These are phyloP conservation scores for Nannochloropsis salina DNA, from an alignment of 108 stramenopile genomes.

Conservation along the genomic window DNA sequence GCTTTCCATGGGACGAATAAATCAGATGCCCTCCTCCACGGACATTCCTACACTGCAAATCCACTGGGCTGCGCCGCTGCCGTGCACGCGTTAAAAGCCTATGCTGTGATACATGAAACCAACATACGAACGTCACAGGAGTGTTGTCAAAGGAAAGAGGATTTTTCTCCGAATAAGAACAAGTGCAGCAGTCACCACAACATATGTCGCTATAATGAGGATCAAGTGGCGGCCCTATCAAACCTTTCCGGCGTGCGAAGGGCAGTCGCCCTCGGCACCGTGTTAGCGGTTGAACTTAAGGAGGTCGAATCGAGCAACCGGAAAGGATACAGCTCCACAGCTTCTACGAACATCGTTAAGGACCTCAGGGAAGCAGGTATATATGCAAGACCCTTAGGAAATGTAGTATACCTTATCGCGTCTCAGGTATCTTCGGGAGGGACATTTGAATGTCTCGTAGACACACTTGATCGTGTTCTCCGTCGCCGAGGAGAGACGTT, in stretches of 20 bases:
- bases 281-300: not conserved
- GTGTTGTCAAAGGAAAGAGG: not conserved
- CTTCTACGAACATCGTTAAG: not conserved
- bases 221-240: not conserved
- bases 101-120: not conserved
- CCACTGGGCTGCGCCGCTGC: constrained; percentile 51
- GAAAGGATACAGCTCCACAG: not conserved
- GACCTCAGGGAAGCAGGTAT: not conserved
- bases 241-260: not conserved
- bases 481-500: not conserved
- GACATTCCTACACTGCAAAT: constrained; percentile 51
- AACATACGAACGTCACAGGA: not conserved
- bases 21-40: constrained; percentile 46
- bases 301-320: not conserved
- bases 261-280: constrained; percentile 13
- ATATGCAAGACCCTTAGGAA: not conserved
- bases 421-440: not conserved
- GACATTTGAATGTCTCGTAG: not conserved
- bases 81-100: constrained; percentile 31
- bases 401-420: not conserved
- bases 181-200: not conserved
- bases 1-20: constrained; percentile 39
- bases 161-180: not conserved
- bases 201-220: not conserved
- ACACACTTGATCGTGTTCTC: not conserved